Percentiles rank a stretch among this genome's conserved stretches.
phyloP scores from a whole-genome alignment of 1,139 yeast genomes.

The Protomyces pachydermus region DNA sequence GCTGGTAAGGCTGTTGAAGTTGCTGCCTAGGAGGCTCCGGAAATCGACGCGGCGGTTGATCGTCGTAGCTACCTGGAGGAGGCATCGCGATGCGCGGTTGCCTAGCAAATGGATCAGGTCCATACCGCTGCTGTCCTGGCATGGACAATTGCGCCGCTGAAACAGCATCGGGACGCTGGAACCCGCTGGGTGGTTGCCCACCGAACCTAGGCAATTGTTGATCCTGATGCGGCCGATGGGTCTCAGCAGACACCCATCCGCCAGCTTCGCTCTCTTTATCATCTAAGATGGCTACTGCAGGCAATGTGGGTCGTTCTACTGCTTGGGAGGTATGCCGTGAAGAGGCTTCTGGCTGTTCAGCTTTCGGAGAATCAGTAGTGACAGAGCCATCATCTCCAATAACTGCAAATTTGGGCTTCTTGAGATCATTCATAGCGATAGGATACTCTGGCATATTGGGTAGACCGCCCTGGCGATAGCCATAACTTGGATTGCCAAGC shows the following conservation, averaged over 20 bases:
- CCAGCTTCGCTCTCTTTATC: background rate
- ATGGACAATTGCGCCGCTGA: background rate
- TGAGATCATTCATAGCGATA: conserved; percentile 5
- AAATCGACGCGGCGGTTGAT: background rate
- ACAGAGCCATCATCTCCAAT: conserved; percentile 26
- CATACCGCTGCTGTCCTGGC: background rate
- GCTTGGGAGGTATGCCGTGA: background rate
- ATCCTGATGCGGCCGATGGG: background rate
- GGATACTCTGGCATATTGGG: conserved; percentile 23
- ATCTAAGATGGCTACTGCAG: background rate
- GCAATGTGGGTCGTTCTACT: background rate
- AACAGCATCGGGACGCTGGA: background rate
- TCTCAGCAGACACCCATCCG: background rate
- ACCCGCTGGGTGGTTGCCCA: background rate
- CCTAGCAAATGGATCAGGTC: background rate
- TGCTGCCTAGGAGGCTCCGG: background rate
- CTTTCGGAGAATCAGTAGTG: conserved; percentile 5
- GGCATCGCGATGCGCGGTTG: background rate
- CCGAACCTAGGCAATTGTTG: background rate
- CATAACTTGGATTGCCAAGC: conserved; percentile 6
- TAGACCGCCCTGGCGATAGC: conserved; percentile 1
- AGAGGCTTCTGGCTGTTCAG: background rate
- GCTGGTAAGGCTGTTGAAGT: background rate
- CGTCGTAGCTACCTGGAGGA: background rate
- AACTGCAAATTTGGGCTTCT: conserved; percentile 20